These are phyloP conservation scores for Coffea humblotiana DNA, from an alignment of 305 asterid species.

Conservation along the genomic window DNA sequence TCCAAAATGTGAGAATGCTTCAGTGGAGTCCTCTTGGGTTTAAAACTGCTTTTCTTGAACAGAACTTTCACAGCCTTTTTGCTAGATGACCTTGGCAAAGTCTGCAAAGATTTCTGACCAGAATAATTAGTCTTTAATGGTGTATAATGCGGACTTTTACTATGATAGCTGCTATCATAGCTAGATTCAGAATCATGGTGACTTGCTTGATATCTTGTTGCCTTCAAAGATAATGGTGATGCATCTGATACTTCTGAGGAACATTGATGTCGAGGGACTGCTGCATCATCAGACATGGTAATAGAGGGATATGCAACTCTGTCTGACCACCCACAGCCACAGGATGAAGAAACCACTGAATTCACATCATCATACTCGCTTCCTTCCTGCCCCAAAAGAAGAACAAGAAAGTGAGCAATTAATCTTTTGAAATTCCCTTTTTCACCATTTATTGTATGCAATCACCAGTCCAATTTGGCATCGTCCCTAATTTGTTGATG, in stretches of 20 bases:
- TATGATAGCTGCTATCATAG: conserved; percentile 35
- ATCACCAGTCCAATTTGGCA: not conserved
- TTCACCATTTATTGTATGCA: not conserved
- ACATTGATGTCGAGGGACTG: conserved; percentile 18
- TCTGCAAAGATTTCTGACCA: conserved; percentile 19
- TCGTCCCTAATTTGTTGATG: not conserved
- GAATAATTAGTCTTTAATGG: conserved; percentile 16
- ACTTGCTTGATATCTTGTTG: conserved; percentile 41
- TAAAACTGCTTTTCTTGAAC: conserved; percentile 57
- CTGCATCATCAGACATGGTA: conserved; percentile 29
- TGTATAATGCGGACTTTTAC: conserved; percentile 19
- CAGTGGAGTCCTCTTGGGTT: conserved; percentile 40
- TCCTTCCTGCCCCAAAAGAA: conserved; percentile 42
- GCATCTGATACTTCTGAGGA: conserved; percentile 30
- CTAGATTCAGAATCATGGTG: conserved; percentile 36
- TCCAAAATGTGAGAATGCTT: conserved; percentile 32
- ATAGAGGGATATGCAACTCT: conserved; percentile 28
- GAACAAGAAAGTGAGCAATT: not conserved
- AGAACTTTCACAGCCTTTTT: conserved; percentile 49
- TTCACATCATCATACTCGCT: conserved; percentile 53
- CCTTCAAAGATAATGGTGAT: conserved; percentile 46
- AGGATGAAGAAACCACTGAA: conserved; percentile 52
- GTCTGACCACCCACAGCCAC: conserved; percentile 49
- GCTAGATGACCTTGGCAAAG: conserved; percentile 45
- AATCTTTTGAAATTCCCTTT: not conserved